Evolutionary conservation across 2,329 filamentous ascomycete species (phyloP).

Genomic region (Botrytis sinoallii): DNA sequence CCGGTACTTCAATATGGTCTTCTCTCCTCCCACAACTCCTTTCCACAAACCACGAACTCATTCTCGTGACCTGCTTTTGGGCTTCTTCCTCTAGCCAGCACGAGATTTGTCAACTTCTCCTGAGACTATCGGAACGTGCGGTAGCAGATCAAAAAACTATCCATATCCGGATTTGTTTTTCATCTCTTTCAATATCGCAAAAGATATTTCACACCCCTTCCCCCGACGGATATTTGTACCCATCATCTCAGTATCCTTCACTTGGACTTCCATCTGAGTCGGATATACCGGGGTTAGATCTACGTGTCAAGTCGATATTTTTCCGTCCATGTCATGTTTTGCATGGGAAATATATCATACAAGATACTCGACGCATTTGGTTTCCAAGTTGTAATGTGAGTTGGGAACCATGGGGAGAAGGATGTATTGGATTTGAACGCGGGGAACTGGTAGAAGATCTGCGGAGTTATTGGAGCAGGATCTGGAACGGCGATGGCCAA

Average conservation of each 20-base stretch:
- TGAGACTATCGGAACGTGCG: slow-evolving; percentile 53
- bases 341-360: slow-evolving; percentile 78
- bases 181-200: slow-evolving; percentile 63
- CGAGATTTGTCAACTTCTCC: slow-evolving; percentile 45
- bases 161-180: slow-evolving; percentile 67
- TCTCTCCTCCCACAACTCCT: slow-evolving; percentile 9
- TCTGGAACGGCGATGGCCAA: slow-evolving; percentile 14
- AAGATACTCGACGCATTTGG: slow-evolving; percentile 65
- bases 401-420: slow-evolving; percentile 87
- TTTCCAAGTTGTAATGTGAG: slow-evolving; percentile 81
- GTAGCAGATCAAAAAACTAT: slow-evolving; percentile 30
- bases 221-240: slow-evolving; percentile 59
- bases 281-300: slow-evolving; percentile 56
- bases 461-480: slow-evolving; percentile 4
- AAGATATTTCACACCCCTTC: slow-evolving; percentile 72
- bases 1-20: not conserved
- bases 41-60: slow-evolving; percentile 30
- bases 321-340: slow-evolving; percentile 80
- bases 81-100: slow-evolving; percentile 61
- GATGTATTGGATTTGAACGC: slow-evolving; percentile 65
- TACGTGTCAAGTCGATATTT: slow-evolving; percentile 75
- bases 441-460: slow-evolving; percentile 49
- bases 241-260: slow-evolving; percentile 47
- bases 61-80: slow-evolving; percentile 84
- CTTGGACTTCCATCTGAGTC: slow-evolving; percentile 61